These are phyloP conservation scores for Picea mariana DNA, from an alignment of 83 land plant genomes.

Conservation along the genomic window DNA sequence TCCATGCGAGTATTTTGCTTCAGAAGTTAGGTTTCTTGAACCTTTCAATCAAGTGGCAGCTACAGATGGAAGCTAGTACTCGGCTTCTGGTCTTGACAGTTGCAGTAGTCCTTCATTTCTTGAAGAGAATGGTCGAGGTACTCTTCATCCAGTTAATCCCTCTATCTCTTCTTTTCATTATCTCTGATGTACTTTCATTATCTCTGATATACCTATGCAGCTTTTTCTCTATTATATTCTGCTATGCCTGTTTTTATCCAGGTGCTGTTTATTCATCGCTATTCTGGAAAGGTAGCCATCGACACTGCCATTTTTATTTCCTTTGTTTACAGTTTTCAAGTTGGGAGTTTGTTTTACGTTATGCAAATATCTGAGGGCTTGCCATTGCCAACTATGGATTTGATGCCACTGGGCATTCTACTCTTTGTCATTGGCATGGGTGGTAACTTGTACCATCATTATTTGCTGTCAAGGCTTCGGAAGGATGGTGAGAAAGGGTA, in stretches of 20 bases:
- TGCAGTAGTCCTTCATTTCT: slow-evolving; percentile 1
- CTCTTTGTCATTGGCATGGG: slow-evolving; percentile 56
- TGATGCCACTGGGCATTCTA: slow-evolving; percentile 41
- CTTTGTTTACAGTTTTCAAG: slow-evolving; percentile 20
- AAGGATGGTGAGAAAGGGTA: slow-evolving; percentile 51
- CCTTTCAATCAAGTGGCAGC: neutral
- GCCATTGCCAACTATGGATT: slow-evolving; percentile 39
- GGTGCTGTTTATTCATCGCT: slow-evolving; percentile 76
- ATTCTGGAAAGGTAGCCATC: slow-evolving; percentile 41
- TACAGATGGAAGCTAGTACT: neutral
- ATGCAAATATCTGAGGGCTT: slow-evolving; percentile 34
- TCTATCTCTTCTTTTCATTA: too few species aligned
- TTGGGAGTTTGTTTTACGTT: slow-evolving; percentile 29
- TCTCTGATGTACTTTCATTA: too few species aligned
- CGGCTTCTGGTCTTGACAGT: neutral
- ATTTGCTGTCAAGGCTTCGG: slow-evolving; percentile 45
- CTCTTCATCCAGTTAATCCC: too few species aligned
- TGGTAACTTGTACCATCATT: slow-evolving; percentile 84
- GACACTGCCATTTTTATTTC: slow-evolving; percentile 20
- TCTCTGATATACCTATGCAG: too few species aligned
- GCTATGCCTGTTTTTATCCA: slow-evolving; percentile 18
- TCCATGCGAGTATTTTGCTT: neutral
- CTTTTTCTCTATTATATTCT: too few species aligned
- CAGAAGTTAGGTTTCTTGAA: slow-evolving; percentile 8
- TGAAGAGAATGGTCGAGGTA: neutral